Conservation (phyloP, 2,329 filamentous ascomycete species). For the Chaetomiaceae sp. region DNA sequence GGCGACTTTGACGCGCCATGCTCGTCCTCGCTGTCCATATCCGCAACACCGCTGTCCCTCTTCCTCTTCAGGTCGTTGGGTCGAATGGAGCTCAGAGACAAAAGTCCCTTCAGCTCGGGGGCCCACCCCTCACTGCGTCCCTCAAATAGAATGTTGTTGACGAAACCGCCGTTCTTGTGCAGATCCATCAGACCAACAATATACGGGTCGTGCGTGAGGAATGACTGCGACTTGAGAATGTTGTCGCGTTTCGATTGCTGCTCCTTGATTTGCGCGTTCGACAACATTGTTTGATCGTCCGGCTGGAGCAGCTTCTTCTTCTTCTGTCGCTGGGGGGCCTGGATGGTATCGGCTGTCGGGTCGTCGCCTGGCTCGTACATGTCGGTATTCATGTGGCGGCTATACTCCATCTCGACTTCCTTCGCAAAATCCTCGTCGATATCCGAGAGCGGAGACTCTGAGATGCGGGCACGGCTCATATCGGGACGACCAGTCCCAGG, state of each 20-base stretch:
- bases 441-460: constrained; percentile 65
- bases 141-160: constrained; percentile 79
- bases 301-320: constrained; percentile 76
- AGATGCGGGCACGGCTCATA: constrained; percentile 56
- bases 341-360: constrained; percentile 48
- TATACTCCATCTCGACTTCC: constrained; percentile 56
- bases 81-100: constrained; percentile 79
- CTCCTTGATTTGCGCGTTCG: constrained; percentile 72
- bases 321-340: constrained; percentile 64
- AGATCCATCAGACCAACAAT: constrained; percentile 84
- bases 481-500: constrained; percentile 41
- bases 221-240: constrained; percentile 77
- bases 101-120: constrained; percentile 83
- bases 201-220: constrained; percentile 81
- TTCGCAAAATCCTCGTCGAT: constrained; percentile 59
- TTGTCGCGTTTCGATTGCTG: constrained; percentile 82
- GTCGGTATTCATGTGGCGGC: constrained; percentile 47
- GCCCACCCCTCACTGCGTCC: constrained; percentile 78
- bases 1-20: constrained; percentile 62
- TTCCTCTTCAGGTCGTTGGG: constrained; percentile 87
- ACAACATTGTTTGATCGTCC: constrained; percentile 76
- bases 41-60: constrained; percentile 80
- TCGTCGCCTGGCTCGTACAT: constrained; percentile 60
- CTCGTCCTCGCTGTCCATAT: constrained; percentile 65
- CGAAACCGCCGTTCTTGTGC: constrained; percentile 86